A percentile compares a stretch with the other conserved stretches of the same genome.
These are phyloP conservation scores for Dryas integrifolia DNA, from an alignment of 331 rosid genomes.

Conservation along the genomic window DNA sequence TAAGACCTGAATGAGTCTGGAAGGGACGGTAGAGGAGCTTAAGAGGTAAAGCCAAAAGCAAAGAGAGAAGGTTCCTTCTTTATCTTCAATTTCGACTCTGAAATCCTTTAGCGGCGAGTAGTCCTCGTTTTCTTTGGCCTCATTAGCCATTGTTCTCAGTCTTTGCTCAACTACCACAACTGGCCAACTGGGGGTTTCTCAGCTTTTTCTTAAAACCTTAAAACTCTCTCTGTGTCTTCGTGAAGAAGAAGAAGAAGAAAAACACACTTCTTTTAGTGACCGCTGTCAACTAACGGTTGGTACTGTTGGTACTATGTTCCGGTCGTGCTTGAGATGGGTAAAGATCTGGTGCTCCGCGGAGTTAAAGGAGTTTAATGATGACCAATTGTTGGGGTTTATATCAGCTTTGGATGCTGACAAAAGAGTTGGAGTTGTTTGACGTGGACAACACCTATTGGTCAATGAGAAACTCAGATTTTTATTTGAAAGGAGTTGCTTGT, in stretches of 20 bases:
- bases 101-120: conserved; percentile 63
- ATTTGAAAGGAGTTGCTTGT: too few relatives aligned
- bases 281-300: conserved; percentile 23
- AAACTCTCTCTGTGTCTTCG: not conserved
- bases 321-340: not conserved
- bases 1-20: conserved; percentile 62
- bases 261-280: conserved; percentile 2
- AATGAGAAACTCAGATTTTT: too few relatives aligned
- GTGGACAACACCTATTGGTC: too few relatives aligned
- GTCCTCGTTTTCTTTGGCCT: conserved; percentile 35
- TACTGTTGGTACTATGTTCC: not conserved
- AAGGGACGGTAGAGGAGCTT: conserved; percentile 56
- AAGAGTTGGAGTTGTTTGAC: too few relatives aligned
- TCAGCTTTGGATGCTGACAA: too few relatives aligned
- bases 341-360: not conserved
- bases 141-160: conserved; percentile 36
- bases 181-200: not conserved
- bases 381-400: too few relatives aligned
- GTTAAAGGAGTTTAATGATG: not conserved
- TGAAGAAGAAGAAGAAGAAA: not conserved
- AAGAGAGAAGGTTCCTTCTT: conserved; percentile 53
- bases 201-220: conserved; percentile 4
- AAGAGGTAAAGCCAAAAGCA: conserved; percentile 83
- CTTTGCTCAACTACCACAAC: conserved; percentile 16
- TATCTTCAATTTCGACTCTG: conserved; percentile 49